Evolutionary conservation across 2,329 filamentous ascomycete genomes (phyloP).

Genomic region (Torrubiellomyces zombiae): DNA sequence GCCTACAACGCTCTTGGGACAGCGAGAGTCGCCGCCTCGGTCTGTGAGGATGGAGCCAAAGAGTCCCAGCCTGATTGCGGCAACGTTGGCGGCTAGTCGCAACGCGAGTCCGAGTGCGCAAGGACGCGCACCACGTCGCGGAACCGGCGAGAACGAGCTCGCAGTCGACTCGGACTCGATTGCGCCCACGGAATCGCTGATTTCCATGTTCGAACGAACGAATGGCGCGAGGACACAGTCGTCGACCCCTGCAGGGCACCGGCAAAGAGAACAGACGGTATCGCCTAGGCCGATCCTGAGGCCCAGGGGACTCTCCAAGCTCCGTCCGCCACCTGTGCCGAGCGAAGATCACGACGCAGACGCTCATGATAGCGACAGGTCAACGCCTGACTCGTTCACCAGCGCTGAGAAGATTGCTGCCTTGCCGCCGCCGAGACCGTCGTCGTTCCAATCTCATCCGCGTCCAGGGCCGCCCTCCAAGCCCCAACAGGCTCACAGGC

Average conservation of each 20-base stretch:
- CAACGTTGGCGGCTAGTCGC: conserved; percentile 41
- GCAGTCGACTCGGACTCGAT: conserved; percentile 37
- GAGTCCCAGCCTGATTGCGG: conserved; percentile 38
- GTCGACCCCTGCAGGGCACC: conserved; percentile 4
- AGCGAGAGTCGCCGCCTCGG: not conserved
- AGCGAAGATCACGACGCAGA: no score
- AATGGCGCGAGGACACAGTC: conserved; percentile 15
- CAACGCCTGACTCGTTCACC: conserved; percentile 1
- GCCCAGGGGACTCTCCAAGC: no score
- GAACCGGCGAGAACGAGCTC: conserved; percentile 12
- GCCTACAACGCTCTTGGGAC: conserved; percentile 1
- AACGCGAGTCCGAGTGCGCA: conserved; percentile 22
- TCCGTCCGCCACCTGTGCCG: no score
- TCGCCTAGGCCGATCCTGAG: conserved; percentile 1
- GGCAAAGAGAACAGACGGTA: no score
- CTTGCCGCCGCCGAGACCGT: conserved; percentile 5
- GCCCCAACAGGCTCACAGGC: not conserved
- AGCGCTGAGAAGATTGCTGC: conserved; percentile 3
- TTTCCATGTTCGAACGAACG: conserved; percentile 50
- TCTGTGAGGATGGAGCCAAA: conserved; percentile 19
- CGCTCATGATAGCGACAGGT: no score
- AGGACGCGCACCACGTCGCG: conserved; percentile 11
- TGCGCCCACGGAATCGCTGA: conserved; percentile 44
- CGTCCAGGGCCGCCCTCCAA: not conserved
- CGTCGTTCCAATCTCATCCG: not conserved